Evolutionary conservation across 1,284 basidiomycete species (phyloP), one percentile per base, ranked within the genome.

Genomic region (Apiotrichum montevideense): DNA sequence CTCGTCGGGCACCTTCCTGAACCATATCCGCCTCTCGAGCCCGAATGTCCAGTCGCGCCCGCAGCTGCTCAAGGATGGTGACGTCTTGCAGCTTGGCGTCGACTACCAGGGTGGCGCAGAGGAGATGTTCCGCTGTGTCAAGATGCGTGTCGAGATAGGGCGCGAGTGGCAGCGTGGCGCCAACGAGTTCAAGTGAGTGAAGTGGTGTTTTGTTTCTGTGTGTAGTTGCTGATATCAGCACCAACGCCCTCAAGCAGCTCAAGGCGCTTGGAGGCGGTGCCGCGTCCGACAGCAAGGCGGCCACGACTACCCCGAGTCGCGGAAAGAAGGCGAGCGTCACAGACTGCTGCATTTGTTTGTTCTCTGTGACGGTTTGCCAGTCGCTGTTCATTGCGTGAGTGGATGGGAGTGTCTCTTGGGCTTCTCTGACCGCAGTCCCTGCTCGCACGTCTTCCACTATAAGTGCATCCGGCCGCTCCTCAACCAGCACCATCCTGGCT

Each of bases 81-180:
- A 98, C 76, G 84, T 98, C 14, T 78, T 98, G 6, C 95, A 98
- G 77, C 84, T 98, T 1, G 95, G 95, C 1, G 93, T 98, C 35
- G 96, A 98, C 73, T 98, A 97, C 76, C 95, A 98, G 75, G 95
- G 95, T 34, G 96, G 95, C 0, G 85, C 89, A 4, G 94, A 98
- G 78, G 94, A 98, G 76, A 92, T 97, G 60, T 98, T 96, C 77
- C 90, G 97, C 77, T 93, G 90, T 63, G 92, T 98, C 62, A 98
- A 97, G 82, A 96, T 98, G 76, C 83, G 91, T 59, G 83, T 98
- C 55, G 95, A 98, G 78, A 65, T 83, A 21, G 80, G 90, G 0
- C 79, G 90, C 57, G 90, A 92, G 69, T 97, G 92, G 91, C 92
- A 96, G 73, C 79, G 86, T 1, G 83, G 81, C 2, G 85, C 86